Conservation (phyloP, 2,329 filamentous ascomycete species). For the Cyphellophora attinorum region DNA sequence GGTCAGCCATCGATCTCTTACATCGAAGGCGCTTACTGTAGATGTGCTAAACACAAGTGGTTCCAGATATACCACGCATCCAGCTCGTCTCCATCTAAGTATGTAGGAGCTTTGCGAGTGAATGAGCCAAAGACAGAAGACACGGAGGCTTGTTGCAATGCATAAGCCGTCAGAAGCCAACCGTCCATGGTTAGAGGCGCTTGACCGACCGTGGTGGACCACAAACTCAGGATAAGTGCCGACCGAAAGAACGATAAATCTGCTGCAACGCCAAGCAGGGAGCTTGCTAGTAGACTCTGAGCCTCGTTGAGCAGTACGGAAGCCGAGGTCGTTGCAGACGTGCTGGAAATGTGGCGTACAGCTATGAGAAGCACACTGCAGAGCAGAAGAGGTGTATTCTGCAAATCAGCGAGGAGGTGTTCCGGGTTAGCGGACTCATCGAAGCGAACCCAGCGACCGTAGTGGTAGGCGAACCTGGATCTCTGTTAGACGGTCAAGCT, state of each 20-base stretch:
- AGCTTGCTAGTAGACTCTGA: not conserved
- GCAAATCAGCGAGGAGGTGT: not conserved
- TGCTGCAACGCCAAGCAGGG: not conserved
- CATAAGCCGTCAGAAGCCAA: slow-evolving; percentile 36
- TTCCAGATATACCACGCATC: slow-evolving; percentile 32
- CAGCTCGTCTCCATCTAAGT: slow-evolving; percentile 18
- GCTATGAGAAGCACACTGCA: not conserved
- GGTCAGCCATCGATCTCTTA: not conserved
- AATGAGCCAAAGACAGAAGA: slow-evolving; percentile 25
- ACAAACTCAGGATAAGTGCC: slow-evolving; percentile 32
- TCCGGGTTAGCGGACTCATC: not conserved
- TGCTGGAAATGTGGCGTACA: not conserved
- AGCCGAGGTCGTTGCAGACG: not conserved
- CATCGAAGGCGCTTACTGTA: slow-evolving; percentile 23
- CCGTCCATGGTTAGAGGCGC: slow-evolving; percentile 35
- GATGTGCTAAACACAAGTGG: slow-evolving; percentile 33
- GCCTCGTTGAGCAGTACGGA: not conserved
- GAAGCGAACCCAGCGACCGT: not conserved
- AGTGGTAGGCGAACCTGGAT: not conserved
- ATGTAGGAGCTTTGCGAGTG: slow-evolving; percentile 6
- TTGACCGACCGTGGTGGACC: slow-evolving; percentile 38
- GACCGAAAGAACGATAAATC: slow-evolving; percentile 31
- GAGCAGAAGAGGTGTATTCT: not conserved
- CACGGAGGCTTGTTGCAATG: slow-evolving; percentile 31
- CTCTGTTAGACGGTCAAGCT: not conserved